Conservation (phyloP, 148 eudicot genomes). For the Simmondsia chinensis region DNA sequence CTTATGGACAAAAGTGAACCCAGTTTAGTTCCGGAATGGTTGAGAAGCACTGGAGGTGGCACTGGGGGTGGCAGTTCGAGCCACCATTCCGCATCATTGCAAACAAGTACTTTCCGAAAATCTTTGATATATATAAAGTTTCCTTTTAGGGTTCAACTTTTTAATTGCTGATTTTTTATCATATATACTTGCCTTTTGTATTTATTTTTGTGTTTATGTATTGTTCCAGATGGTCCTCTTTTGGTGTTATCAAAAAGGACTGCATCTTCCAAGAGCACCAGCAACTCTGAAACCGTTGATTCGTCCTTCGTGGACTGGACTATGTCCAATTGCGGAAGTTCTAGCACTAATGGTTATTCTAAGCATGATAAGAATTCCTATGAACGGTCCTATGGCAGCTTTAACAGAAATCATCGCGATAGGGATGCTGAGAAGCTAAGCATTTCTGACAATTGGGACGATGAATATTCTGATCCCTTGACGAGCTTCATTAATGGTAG, state of each 20-base stretch:
- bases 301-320: conserved; percentile 34
- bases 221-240: conserved; percentile 28
- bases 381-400: conserved; percentile 56
- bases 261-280: conserved; percentile 29
- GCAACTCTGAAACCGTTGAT: conserved; percentile 30
- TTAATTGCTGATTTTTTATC: neutral
- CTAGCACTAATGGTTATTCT: conserved; percentile 54
- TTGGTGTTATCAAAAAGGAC: conserved; percentile 30
- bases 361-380: conserved; percentile 44
- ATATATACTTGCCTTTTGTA: neutral
- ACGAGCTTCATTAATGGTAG: conserved; percentile 33
- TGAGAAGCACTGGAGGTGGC: conserved; percentile 60
- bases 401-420: conserved; percentile 50
- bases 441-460: conserved; percentile 46
- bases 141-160: neutral
- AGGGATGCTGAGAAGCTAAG: conserved; percentile 51
- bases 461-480: conserved; percentile 55
- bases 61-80: conserved; percentile 44
- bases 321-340: conserved; percentile 47
- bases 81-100: conserved; percentile 48
- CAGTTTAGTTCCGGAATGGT: conserved; percentile 89
- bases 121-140: neutral
- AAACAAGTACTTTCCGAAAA: conserved; percentile 27
- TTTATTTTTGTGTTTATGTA: neutral
- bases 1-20: conserved; percentile 97